Percentiles rank a stretch among this genome's conserved stretches.
Conservation (phyloP, 179 eudicot species). For the Corrigiola litoralis region DNA sequence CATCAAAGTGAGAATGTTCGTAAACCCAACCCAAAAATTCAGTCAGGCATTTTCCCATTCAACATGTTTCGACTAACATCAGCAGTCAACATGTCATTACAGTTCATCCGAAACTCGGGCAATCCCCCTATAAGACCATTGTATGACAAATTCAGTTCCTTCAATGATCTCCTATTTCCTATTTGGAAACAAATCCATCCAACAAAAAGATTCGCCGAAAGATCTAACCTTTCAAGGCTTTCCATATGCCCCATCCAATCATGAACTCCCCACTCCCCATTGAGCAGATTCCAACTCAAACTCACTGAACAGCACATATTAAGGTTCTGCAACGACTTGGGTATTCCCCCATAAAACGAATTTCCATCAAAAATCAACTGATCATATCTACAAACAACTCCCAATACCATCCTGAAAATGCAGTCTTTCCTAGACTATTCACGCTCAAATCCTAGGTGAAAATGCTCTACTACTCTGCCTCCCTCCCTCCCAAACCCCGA, state of each 20-base stretch:
- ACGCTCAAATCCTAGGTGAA: too few species aligned
- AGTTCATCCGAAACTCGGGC: conserved; percentile 54
- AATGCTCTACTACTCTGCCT: too few species aligned
- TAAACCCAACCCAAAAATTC: conserved; percentile 60
- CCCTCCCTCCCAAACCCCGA: too few species aligned
- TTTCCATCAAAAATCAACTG: conserved; percentile 60
- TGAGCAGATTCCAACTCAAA: conserved; percentile 43
- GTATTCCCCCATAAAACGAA: conserved; percentile 57
- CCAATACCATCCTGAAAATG: conserved; percentile 70
- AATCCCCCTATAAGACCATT: conserved; percentile 55
- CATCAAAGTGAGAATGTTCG: conserved; percentile 42
- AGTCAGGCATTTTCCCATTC: conserved; percentile 57
- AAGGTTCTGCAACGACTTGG: conserved; percentile 56
- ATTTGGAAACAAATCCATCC: conserved; percentile 50
- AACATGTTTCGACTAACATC: conserved; percentile 62
- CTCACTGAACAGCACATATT: conserved; percentile 43
- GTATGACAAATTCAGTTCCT: conserved; percentile 50
- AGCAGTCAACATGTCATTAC: conserved; percentile 37
- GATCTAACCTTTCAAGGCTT: conserved; percentile 63
- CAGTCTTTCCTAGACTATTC: conserved; percentile 49
- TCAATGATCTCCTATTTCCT: conserved; percentile 52
- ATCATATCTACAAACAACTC: conserved; percentile 42
- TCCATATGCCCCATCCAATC: conserved; percentile 72
- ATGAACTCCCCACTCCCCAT: conserved; percentile 67
- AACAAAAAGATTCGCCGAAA: conserved; percentile 56